phyloP scores from a whole-genome alignment of 2,329 filamentous ascomycete genomes.

The Aspergillus ibericus region DNA sequence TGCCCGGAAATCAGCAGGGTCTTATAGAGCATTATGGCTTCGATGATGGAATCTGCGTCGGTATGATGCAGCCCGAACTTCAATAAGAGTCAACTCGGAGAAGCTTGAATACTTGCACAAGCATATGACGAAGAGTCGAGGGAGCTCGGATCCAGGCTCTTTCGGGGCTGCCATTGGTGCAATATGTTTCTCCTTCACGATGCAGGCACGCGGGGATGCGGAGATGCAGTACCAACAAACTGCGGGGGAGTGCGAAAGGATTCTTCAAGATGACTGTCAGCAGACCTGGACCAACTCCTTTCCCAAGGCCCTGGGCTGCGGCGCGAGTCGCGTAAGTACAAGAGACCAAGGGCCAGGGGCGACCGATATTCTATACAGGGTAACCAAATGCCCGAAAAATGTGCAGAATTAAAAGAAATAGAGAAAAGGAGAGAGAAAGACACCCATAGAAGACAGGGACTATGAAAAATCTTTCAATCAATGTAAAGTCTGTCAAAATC shows the following conservation, averaged over 20 bases:
- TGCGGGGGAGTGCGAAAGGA: conserved; percentile 4
- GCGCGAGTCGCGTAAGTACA: not conserved
- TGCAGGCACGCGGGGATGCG: not conserved
- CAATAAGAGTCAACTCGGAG: not conserved
- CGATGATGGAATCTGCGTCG: conserved; percentile 2
- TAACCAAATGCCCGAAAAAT: not conserved
- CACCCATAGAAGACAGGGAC: not conserved
- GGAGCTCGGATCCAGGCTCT: not conserved
- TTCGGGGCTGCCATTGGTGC: conserved; percentile 26
- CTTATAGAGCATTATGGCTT: conserved; percentile 1
- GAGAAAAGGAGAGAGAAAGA: not conserved
- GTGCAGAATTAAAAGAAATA: not conserved
- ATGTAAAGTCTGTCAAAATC: not conserved
- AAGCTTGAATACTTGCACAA: not conserved
- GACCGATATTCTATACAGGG: not conserved
- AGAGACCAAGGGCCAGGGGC: not conserved
- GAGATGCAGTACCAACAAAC: conserved; percentile 8
- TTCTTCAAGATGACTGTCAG: not conserved
- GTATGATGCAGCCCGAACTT: conserved; percentile 16
- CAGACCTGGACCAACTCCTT: not conserved
- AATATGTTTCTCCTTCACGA: conserved; percentile 18
- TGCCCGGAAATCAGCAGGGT: not conserved
- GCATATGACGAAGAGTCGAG: not conserved
- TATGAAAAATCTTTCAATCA: not conserved
- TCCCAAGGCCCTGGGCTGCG: conserved; percentile 2